Base-by-base conservation (phyloP, 2,329 filamentous ascomycete species). In the Sarocladiaceae sp. region DNA sequence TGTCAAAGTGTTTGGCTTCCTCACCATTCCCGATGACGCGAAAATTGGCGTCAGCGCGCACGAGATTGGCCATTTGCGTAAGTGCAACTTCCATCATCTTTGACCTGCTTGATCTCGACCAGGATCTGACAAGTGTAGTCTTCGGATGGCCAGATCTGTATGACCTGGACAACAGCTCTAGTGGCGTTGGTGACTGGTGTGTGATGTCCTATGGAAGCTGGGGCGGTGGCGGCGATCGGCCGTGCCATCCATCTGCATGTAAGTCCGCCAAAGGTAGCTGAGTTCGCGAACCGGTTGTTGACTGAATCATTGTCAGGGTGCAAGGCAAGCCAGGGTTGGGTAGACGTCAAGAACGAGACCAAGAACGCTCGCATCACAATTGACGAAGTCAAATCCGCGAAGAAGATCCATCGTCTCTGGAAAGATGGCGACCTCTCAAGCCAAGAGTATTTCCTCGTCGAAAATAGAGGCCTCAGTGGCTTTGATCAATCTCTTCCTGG, bases 61-160 rank as follows among this genome's bases (percentile, higher is more conserved):
- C 15, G 44, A 48, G 28, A 48, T 48, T 22, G 44, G 44, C 13
- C 44, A 48, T n/a, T 33, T 48, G n/a, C 22, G 44, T 48, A 33
- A 13, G 44, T 48, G n/a, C 22, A 6, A 15, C 26, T 25, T 42
- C 18, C 15, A 23, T 11, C 8, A 22, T 18, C 8, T 42, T 4
- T 23, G 18, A 42, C n/a, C n/a, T n/a, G 5, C 37, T 42, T n/a
- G 23, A 46, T 8, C 10, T 46, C 22, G 26, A 29, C 26, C 17
- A 10, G 25, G 20, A 20, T 23, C 7, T n/a, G 8, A 25, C 37
- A n/a, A n/a, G n/a, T n/a, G n/a, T n/a, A 48, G 44, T 48, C 4
- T 48, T 48, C 17, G 44, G 44, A 26, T 48, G 44, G 44, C 44
- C 44, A 31, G 44, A 48, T 15, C 44, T 48, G 4, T 48, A 48